Percentiles rank a stretch among this genome's conserved stretches.
Evolutionary conservation across 1,284 basidiomycete genomes (phyloP).

Genomic region (Trichosporon asahii): DNA sequence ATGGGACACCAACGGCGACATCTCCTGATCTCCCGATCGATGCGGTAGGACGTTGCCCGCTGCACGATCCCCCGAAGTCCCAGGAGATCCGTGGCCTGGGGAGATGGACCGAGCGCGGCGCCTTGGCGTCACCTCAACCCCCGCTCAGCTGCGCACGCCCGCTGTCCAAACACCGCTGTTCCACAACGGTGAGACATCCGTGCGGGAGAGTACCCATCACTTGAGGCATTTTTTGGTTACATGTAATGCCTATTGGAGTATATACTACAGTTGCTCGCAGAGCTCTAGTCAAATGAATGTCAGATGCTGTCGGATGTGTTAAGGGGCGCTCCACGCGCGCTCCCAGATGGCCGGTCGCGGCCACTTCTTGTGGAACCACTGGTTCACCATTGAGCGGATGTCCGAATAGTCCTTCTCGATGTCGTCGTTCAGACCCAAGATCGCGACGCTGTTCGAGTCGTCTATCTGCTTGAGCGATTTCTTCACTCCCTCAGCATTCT

Average conservation of each 20-base stretch:
- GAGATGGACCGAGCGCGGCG: not conserved
- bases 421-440: conserved; percentile 49
- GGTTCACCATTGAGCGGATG: conserved; percentile 31
- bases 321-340: conserved; percentile 6
- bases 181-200: not conserved
- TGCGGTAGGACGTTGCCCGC: too few species aligned
- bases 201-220: too few species aligned
- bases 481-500: conserved; percentile 30
- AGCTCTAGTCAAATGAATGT: not conserved
- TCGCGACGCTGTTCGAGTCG: conserved; percentile 28
- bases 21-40: too few species aligned
- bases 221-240: too few species aligned
- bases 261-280: not conserved
- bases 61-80: not conserved
- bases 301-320: not conserved
- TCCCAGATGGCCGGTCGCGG: conserved; percentile 45
- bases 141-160: too few species aligned
- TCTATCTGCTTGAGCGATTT: conserved; percentile 35
- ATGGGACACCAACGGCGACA: too few species aligned
- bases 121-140: not conserved
- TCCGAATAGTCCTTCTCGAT: conserved; percentile 40
- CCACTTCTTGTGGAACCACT: conserved; percentile 46
- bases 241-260: not conserved
- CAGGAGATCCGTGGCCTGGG: not conserved
- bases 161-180: not conserved